A percentile compares a stretch with the other conserved stretches of the same genome.
phyloP scores from a whole-genome alignment of 306 rosid genomes.

The Ormosia semicastrata region DNA sequence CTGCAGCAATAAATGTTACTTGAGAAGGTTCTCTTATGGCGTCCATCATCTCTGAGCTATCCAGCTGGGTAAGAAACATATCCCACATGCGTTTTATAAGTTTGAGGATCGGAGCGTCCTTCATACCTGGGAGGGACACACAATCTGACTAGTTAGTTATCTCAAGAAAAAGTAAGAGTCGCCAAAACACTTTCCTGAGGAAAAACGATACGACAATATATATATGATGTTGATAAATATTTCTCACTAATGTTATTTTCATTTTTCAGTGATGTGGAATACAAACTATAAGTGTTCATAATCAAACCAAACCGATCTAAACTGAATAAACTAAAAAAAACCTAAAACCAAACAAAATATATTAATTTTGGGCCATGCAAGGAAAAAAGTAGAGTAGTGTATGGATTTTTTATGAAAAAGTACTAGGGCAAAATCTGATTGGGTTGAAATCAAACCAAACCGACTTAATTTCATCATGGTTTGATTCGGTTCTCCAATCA shows the following conservation, averaged over 20 bases:
- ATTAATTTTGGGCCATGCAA: too few species aligned
- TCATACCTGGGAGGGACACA: background rate
- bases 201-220: background rate
- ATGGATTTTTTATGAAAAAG: too few species aligned
- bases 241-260: too few species aligned
- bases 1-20: conserved; percentile 29
- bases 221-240: too few species aligned
- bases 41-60: background rate
- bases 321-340: too few species aligned
- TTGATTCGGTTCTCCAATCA: too few species aligned
- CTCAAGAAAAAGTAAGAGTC: background rate
- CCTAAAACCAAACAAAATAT: background rate
- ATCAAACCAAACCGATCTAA: too few species aligned
- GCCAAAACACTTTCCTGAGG: background rate
- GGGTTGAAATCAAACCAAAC: too few species aligned
- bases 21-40: conserved; percentile 23
- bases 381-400: too few species aligned
- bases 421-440: too few species aligned
- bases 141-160: background rate
- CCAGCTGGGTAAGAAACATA: background rate
- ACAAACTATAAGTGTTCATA: background rate
- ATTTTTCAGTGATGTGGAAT: background rate
- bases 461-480: too few species aligned
- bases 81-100: conserved; percentile 27
- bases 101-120: conserved; percentile 1